Conservation (phyloP, 2,329 filamentous ascomycete species). For the Aureobasidium subglaciale region DNA sequence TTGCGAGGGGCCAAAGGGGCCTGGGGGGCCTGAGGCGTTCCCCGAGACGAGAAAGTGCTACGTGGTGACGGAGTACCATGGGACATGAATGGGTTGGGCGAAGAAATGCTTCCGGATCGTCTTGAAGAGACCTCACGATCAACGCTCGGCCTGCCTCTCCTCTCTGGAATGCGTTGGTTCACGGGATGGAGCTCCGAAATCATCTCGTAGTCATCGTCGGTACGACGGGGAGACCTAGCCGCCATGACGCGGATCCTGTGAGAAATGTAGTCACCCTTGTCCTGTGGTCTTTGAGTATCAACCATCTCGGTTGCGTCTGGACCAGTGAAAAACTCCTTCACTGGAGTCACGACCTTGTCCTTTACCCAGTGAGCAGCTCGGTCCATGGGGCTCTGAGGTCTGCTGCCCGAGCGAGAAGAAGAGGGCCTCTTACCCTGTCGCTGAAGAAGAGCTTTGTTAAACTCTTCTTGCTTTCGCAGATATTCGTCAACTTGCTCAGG, state of each 20-base stretch:
- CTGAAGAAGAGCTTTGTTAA: slow-evolving; percentile 1
- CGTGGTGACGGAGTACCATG: too few species aligned
- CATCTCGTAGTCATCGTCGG: too few species aligned
- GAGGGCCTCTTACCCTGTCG: not conserved
- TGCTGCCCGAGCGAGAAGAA: not conserved
- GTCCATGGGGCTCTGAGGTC: not conserved
- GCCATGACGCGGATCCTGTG: not conserved
- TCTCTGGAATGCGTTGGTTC: not conserved
- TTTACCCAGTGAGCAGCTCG: not conserved
- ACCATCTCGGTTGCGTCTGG: not conserved
- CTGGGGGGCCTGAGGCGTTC: not conserved
- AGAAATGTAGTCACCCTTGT: not conserved
- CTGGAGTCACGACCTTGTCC: not conserved
- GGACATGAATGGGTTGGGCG: too few species aligned
- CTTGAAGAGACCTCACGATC: not conserved
- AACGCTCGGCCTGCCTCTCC: not conserved
- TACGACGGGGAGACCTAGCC: not conserved
- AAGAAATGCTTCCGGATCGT: not conserved
- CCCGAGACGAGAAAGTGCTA: too few species aligned
- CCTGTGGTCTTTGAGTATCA: not conserved
- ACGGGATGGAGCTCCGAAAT: too few species aligned
- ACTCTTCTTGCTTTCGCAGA: too few species aligned
- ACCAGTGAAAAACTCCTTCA: not conserved
- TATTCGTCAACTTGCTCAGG: too few species aligned
- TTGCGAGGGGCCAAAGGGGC: not conserved